Conservation (phyloP, 2,329 filamentous ascomycete genomes). For the Fusarium anguioides region DNA sequence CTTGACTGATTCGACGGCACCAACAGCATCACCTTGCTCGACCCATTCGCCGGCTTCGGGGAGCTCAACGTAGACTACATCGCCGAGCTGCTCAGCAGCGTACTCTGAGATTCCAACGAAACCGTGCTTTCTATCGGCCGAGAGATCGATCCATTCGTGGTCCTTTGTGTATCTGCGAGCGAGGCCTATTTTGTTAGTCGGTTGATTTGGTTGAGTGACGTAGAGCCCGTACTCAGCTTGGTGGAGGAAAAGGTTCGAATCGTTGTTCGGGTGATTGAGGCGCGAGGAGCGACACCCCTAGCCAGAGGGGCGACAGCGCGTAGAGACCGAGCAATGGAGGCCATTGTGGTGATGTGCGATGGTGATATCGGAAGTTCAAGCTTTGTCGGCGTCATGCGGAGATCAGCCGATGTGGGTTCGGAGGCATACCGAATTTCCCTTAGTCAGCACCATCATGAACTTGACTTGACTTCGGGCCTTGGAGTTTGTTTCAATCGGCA, state of each 20-base stretch:
- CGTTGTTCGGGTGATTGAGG: slow-evolving; percentile 57
- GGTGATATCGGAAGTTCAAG: slow-evolving; percentile 38
- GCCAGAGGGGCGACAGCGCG: slow-evolving; percentile 61
- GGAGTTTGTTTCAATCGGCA: too few species aligned
- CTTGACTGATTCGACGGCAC: slow-evolving; percentile 98
- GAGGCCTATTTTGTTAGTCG: slow-evolving; percentile 57
- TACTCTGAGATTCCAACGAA: slow-evolving; percentile 88
- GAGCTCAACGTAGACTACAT: slow-evolving; percentile 97
- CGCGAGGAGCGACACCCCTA: slow-evolving; percentile 53
- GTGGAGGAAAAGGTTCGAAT: slow-evolving; percentile 55
- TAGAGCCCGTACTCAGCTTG: slow-evolving; percentile 48
- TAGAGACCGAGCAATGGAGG: slow-evolving; percentile 69
- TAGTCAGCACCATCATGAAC: slow-evolving; percentile 33
- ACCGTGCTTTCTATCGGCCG: slow-evolving; percentile 83
- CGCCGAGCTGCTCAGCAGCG: slow-evolving; percentile 90
- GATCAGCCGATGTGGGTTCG: slow-evolving; percentile 36
- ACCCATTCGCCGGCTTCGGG: slow-evolving; percentile 76
- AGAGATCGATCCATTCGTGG: slow-evolving; percentile 97
- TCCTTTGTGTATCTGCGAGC: slow-evolving; percentile 93
- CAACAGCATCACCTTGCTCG: slow-evolving; percentile 82
- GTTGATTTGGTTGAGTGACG: slow-evolving; percentile 5
- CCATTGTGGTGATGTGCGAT: slow-evolving; percentile 57
- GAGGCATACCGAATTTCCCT: slow-evolving; percentile 27
- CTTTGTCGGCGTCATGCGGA: slow-evolving; percentile 36
- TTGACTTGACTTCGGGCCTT: not conserved